Evolutionary conservation across 2,329 filamentous ascomycete genomes (phyloP).

Genomic region (Diaporthe sp.): DNA sequence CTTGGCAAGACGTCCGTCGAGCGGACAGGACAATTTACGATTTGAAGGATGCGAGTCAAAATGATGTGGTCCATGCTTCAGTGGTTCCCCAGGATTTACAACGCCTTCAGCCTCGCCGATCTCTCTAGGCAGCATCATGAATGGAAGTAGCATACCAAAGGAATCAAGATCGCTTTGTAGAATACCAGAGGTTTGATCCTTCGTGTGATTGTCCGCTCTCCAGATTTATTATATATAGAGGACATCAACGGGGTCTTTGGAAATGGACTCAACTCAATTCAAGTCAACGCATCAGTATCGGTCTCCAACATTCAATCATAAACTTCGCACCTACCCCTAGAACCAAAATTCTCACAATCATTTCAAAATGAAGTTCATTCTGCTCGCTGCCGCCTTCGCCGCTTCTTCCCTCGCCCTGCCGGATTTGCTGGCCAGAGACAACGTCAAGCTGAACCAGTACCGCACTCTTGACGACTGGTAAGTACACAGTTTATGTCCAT

Average conservation of each 20-base stretch:
- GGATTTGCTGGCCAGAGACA: background rate
- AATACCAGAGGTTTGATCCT: background rate
- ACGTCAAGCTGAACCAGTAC: conserved; percentile 3
- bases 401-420: background rate
- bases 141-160: background rate
- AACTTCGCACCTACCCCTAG: background rate
- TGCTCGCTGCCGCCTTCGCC: background rate
- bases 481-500: background rate
- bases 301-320: background rate
- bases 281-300: background rate
- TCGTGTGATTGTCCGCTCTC: background rate
- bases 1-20: background rate
- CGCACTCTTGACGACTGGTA: background rate
- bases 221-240: background rate
- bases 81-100: background rate
- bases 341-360: background rate
- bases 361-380: background rate
- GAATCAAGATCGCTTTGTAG: background rate
- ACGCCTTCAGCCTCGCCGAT: background rate
- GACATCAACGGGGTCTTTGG: background rate
- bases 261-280: background rate
- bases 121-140: conserved; percentile 5
- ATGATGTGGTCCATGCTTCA: background rate
- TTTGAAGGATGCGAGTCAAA: background rate
- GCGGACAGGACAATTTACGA: background rate